Conservation (phyloP, 768 basidiomycete genomes). For the Cytidiella melzeri region DNA sequence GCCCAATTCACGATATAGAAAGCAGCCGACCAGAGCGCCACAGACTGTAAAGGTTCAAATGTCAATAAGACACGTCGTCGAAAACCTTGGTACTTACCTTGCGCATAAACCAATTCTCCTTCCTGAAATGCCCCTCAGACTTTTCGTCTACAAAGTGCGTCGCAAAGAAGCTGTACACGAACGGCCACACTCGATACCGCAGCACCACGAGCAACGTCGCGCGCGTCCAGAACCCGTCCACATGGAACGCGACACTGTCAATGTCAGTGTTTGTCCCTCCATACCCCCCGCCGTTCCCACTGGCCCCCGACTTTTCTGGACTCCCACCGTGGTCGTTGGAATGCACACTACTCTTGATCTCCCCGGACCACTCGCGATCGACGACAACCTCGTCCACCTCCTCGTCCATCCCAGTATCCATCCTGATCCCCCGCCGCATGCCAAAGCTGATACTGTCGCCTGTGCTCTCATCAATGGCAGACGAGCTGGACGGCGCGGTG, state of each 20-base stretch:
- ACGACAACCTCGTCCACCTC: conserved; percentile 71
- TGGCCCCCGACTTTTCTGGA: conserved; percentile 48
- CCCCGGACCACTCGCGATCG: conserved; percentile 62
- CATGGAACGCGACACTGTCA: conserved; percentile 27
- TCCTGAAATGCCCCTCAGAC: conserved; percentile 41
- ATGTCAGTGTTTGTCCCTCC: conserved; percentile 32
- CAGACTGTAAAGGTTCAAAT: no score
- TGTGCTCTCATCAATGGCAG: conserved; percentile 41
- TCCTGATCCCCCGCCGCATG: conserved; percentile 18
- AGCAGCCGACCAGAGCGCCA: conserved; percentile 57
- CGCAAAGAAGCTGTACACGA: conserved; percentile 49
- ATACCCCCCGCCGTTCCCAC: conserved; percentile 29
- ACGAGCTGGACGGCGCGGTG: conserved; percentile 42
- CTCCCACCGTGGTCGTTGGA: conserved; percentile 42
- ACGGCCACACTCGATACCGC: conserved; percentile 53
- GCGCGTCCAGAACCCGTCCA: conserved; percentile 29
- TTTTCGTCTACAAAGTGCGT: conserved; percentile 54
- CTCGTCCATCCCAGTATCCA: conserved; percentile 27
- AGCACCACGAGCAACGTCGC: conserved; percentile 33
- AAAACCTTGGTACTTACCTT: conserved; percentile 46
- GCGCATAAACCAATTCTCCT: conserved; percentile 70
- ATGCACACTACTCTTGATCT: conserved; percentile 45
- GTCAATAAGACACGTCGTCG: no score
- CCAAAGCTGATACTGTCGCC: conserved; percentile 33
- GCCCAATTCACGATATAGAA: conserved; percentile 70